These are phyloP conservation scores for Colletotrichum eleusines DNA, from an alignment of 2,329 filamentous ascomycete species.

Conservation along the genomic window DNA sequence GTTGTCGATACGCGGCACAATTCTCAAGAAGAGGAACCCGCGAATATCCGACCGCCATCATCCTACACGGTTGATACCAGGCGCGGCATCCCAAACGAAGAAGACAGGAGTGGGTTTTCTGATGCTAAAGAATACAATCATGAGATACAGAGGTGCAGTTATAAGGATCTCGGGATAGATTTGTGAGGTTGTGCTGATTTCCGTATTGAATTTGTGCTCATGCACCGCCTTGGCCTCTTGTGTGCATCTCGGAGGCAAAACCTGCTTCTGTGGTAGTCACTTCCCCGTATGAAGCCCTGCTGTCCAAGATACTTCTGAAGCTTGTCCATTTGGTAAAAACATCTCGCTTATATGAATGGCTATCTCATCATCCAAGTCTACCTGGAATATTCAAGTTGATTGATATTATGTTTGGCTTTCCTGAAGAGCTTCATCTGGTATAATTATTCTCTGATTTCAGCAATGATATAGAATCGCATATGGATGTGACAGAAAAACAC, in stretches of 20 bases:
- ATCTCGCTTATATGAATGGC: not conserved
- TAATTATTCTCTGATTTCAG: not conserved
- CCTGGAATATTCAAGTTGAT: not conserved
- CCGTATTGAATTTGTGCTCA: not conserved
- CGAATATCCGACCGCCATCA: too few relatives aligned
- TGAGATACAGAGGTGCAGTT: too few relatives aligned
- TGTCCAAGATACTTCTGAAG: not conserved
- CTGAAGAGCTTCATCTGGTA: not conserved
- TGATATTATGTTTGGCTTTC: not conserved
- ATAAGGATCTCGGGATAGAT: fast-evolving
- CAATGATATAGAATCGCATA: too few relatives aligned
- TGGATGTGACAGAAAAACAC: too few relatives aligned
- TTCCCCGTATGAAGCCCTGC: not conserved
- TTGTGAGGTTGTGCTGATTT: not conserved
- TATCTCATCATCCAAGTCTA: not conserved
- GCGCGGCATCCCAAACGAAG: too few relatives aligned
- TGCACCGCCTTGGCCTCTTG: not conserved
- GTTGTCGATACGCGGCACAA: too few relatives aligned
- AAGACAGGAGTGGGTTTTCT: too few relatives aligned
- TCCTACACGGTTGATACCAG: too few relatives aligned
- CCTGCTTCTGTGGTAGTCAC: fast-evolving
- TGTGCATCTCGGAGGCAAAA: not conserved
- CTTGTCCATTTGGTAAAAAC: not conserved
- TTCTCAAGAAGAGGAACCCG: too few relatives aligned
- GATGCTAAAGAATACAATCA: too few relatives aligned